Evolutionary conservation across 2,329 filamentous ascomycete species (phyloP).

Genomic region (Diplodia intermedia): DNA sequence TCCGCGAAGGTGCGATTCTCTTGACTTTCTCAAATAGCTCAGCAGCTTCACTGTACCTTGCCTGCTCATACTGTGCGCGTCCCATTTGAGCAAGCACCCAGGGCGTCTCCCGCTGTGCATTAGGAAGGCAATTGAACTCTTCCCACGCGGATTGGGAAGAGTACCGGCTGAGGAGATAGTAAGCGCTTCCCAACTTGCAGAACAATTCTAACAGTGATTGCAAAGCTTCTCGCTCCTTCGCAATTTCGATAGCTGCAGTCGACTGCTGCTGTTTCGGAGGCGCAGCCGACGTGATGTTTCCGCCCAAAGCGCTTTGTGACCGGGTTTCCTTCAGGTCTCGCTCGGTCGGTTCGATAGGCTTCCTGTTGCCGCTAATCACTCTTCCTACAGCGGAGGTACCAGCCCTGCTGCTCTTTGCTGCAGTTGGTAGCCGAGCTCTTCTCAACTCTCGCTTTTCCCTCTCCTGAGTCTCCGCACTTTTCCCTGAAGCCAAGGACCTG

Average conservation of each 20-base stretch:
- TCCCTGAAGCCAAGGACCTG: constrained; percentile 66
- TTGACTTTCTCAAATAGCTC: constrained; percentile 83
- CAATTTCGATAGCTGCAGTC: constrained; percentile 42
- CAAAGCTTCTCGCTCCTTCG: constrained; percentile 74
- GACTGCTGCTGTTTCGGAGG: constrained; percentile 38
- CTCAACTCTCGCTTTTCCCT: constrained; percentile 75
- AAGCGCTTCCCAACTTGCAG: constrained; percentile 80
- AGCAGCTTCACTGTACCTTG: constrained; percentile 84
- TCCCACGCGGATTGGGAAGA: constrained; percentile 79
- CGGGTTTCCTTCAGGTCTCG: constrained; percentile 69
- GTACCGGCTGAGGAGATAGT: constrained; percentile 79
- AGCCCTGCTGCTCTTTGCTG: constrained; percentile 66
- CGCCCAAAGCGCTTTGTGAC: constrained; percentile 42
- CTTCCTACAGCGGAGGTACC: constrained; percentile 78
- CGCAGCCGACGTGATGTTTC: constrained; percentile 35
- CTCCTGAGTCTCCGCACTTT: constrained; percentile 60
- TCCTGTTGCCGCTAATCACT: constrained; percentile 89
- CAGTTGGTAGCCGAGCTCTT: constrained; percentile 76
- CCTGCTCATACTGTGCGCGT: constrained; percentile 89
- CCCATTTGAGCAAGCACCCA: constrained; percentile 94
- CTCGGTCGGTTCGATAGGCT: constrained; percentile 68
- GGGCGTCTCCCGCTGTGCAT: constrained; percentile 82
- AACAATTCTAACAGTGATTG: constrained; percentile 80
- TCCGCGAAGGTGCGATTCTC: constrained; percentile 77
- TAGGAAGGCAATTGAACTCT: constrained; percentile 73